A percentile compares a stretch with the other conserved stretches of the same genome.
Conservation (phyloP, 2,329 filamentous ascomycete species). For the Penicillium janthinellum region DNA sequence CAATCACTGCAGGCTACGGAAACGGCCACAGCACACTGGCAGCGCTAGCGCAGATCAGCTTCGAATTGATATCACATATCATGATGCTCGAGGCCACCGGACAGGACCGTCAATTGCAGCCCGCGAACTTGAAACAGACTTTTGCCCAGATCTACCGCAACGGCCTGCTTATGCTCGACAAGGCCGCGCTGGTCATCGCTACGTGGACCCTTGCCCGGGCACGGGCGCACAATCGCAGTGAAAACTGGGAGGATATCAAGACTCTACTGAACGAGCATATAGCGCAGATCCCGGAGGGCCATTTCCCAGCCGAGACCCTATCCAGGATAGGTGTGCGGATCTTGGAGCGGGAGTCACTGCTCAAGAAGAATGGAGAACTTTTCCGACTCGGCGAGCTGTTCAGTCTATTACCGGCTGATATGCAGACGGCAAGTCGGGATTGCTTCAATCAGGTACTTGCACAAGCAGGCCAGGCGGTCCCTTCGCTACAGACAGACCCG, state of each 20-base stretch:
- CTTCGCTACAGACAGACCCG: constrained; percentile 21
- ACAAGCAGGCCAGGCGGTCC: constrained; percentile 22
- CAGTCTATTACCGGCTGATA: constrained; percentile 30
- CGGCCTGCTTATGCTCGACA: constrained; percentile 43
- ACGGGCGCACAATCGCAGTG: constrained; percentile 27
- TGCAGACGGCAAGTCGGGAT: constrained; percentile 26
- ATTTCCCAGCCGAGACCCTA: constrained; percentile 32
- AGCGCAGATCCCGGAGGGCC: constrained; percentile 31
- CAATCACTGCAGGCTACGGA: constrained; percentile 34
- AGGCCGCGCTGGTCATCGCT: constrained; percentile 43
- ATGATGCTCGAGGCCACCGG: constrained; percentile 35
- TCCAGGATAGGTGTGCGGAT: constrained; percentile 36
- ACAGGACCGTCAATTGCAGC: constrained; percentile 29
- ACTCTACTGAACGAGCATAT: constrained; percentile 34
- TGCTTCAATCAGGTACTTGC: constrained; percentile 30
- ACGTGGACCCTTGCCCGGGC: constrained; percentile 43
- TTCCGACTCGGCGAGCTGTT: constrained; percentile 37
- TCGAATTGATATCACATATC: constrained; percentile 45
- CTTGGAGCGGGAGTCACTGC: constrained; percentile 35
- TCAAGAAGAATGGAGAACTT: constrained; percentile 40
- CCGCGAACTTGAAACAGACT: constrained; percentile 43
- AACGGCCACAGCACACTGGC: constrained; percentile 42
- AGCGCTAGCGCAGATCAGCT: constrained; percentile 45
- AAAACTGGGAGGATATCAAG: constrained; percentile 32
- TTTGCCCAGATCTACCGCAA: constrained; percentile 47